phyloP scores from a whole-genome alignment of 2,329 filamentous ascomycete species.

The Colletotrichum sp. region DNA sequence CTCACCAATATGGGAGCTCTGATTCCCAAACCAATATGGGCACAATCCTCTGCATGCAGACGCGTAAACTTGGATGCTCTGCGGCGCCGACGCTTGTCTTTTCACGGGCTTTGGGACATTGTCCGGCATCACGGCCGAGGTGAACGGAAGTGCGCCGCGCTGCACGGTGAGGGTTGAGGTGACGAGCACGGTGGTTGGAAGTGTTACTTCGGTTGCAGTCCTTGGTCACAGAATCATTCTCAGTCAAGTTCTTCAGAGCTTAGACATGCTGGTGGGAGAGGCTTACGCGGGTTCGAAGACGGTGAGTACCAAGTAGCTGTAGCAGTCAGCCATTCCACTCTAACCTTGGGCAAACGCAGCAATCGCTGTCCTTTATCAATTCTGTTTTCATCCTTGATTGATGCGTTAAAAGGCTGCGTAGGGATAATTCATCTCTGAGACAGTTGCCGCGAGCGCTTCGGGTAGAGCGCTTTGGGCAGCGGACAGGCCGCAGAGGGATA shows the following conservation, averaged over 20 bases:
- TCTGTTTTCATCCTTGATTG: background rate
- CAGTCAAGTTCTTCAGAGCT: background rate
- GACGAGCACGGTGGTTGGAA: background rate
- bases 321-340: background rate
- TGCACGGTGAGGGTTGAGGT: background rate
- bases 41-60: background rate
- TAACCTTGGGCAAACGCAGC: background rate
- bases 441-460: background rate
- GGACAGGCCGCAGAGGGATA: background rate
- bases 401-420: background rate
- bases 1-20: no score
- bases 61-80: background rate
- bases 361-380: background rate
- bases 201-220: background rate
- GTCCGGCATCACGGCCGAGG: background rate
- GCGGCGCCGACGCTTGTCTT: background rate
- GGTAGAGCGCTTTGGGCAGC: background rate
- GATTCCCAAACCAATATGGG: no score
- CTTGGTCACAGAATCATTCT: background rate
- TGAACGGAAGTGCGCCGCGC: background rate
- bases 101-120: background rate
- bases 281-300: background rate
- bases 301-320: background rate
- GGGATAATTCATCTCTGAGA: background rate
- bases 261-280: background rate